A percentile compares a stretch with the other conserved stretches of the same genome.
These are phyloP conservation scores for Sphaerosporella brunnea DNA, from an alignment of 495 filamentous ascomycete species.

Conservation along the genomic window DNA sequence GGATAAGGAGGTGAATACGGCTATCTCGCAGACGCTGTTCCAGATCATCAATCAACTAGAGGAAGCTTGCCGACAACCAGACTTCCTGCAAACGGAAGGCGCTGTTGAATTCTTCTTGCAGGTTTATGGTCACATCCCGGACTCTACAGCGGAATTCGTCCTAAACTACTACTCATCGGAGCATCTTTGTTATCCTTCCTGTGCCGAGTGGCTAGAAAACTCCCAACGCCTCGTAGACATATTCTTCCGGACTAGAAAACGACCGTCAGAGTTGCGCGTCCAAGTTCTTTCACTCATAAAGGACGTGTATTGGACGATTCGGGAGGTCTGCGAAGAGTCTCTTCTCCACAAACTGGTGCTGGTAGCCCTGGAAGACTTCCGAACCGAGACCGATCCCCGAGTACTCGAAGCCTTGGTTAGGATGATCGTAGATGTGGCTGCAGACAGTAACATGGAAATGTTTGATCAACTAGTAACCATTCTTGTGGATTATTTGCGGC, in stretches of 20 bases:
- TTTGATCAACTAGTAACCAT: slow-evolving; percentile 38
- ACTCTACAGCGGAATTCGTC: slow-evolving; percentile 40
- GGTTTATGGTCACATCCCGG: slow-evolving; percentile 38
- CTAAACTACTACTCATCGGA: slow-evolving; percentile 43
- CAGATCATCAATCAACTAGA: slow-evolving; percentile 26
- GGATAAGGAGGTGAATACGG: slow-evolving; percentile 17
- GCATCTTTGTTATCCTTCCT: slow-evolving; percentile 53
- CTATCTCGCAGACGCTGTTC: slow-evolving; percentile 21
- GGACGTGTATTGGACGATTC: slow-evolving; percentile 35
- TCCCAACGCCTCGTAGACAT: slow-evolving; percentile 42
- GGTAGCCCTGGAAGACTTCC: slow-evolving; percentile 31
- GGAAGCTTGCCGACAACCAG: slow-evolving; percentile 20
- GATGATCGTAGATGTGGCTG: slow-evolving; percentile 31
- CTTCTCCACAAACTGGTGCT: slow-evolving; percentile 29
- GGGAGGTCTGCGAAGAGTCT: slow-evolving; percentile 44
- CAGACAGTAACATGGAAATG: slow-evolving; percentile 34
- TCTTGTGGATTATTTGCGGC: slow-evolving; percentile 26
- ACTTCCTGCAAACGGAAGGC: slow-evolving; percentile 40
- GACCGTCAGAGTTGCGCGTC: slow-evolving; percentile 49
- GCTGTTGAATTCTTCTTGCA: slow-evolving; percentile 53
- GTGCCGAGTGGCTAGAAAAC: slow-evolving; percentile 46
- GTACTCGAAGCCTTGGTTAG: slow-evolving; percentile 35
- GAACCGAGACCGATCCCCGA: slow-evolving; percentile 33
- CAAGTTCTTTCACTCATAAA: slow-evolving; percentile 36
- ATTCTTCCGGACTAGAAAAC: slow-evolving; percentile 46